Evolutionary conservation across 805 yeast genomes (phyloP).

Genomic region (Komagataella kurtzmanii): DNA sequence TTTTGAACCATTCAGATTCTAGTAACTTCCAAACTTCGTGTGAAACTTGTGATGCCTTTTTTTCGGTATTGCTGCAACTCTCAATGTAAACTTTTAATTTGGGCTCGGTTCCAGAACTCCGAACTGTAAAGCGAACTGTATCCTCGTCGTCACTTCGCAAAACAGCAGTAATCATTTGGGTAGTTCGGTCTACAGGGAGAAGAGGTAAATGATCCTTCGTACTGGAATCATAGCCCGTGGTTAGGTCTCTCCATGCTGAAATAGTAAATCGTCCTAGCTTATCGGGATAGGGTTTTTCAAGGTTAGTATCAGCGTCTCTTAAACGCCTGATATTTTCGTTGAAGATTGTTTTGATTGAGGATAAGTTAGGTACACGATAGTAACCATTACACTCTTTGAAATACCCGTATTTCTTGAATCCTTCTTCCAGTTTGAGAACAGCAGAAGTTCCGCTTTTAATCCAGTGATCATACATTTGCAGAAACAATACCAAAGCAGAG

Average conservation of each 20-base stretch:
- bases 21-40: conserved; percentile 53
- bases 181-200: conserved; percentile 55
- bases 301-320: background rate
- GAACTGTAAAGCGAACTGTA: conserved; percentile 59
- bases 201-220: conserved; percentile 43
- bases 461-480: conserved; percentile 55
- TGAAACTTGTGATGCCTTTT: conserved; percentile 38
- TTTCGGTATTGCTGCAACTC: conserved; percentile 38
- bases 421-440: conserved; percentile 36
- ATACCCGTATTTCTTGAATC: conserved; percentile 59
- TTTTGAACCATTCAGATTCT: conserved; percentile 54
- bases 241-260: conserved; percentile 68
- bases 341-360: conserved; percentile 42
- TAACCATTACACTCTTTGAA: conserved; percentile 83
- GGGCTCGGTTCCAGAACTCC: conserved; percentile 97
- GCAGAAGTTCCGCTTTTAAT: conserved; percentile 22
- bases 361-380: conserved; percentile 47
- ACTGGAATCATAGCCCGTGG: conserved; percentile 65
- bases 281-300: conserved; percentile 24
- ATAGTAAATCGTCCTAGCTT: conserved; percentile 47
- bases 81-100: conserved; percentile 87
- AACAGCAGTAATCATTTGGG: conserved; percentile 79
- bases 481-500: conserved; percentile 61
- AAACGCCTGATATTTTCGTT: conserved; percentile 19
- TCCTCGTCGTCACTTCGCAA: conserved; percentile 16